These are phyloP conservation scores for Kwoniella europaea DNA, from an alignment of 768 basidiomycete species.

Conservation along the genomic window DNA sequence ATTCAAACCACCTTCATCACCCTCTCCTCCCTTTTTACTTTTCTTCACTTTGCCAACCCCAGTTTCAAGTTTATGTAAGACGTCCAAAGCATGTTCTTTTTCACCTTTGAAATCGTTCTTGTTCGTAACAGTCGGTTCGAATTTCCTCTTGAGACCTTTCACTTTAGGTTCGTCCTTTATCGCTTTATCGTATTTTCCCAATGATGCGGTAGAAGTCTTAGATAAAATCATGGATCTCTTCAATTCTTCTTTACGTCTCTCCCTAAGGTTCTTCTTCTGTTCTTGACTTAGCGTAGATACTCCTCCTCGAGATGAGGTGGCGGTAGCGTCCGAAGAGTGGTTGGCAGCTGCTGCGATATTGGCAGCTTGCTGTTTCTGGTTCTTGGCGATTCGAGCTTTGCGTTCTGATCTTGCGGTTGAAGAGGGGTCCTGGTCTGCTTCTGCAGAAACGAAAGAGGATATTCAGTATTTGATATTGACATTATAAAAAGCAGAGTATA, in stretches of 20 bases:
- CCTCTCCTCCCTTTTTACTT: conserved; percentile 64
- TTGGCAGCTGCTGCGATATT: conserved; percentile 66
- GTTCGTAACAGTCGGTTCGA: conserved; percentile 78
- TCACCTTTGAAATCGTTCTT: conserved; percentile 63
- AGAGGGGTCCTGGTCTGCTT: conserved; percentile 77
- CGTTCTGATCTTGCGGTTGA: conserved; percentile 77
- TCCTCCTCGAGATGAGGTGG: conserved; percentile 14
- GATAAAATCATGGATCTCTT: conserved; percentile 76
- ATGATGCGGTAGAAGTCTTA: conserved; percentile 84
- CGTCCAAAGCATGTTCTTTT: conserved; percentile 71
- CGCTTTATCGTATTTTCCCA: conserved; percentile 87
- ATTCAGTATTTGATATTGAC: background rate
- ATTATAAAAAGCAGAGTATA: too few species aligned
- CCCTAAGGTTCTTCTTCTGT: conserved; percentile 51
- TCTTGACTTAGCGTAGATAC: conserved; percentile 19
- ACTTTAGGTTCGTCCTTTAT: conserved; percentile 90
- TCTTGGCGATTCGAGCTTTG: conserved; percentile 81
- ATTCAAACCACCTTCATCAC: conserved; percentile 71
- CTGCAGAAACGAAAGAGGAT: conserved; percentile 59
- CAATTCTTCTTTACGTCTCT: conserved; percentile 72
- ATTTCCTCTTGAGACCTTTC: conserved; percentile 89
- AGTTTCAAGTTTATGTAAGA: conserved; percentile 78
- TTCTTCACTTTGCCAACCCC: conserved; percentile 64
- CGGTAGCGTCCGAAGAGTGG: conserved; percentile 22
- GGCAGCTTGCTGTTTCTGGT: conserved; percentile 73